A percentile compares a stretch with the other conserved stretches of the same genome.
Conservation (phyloP, 106 monocot species). For the Dactylorhiza incarnata region DNA sequence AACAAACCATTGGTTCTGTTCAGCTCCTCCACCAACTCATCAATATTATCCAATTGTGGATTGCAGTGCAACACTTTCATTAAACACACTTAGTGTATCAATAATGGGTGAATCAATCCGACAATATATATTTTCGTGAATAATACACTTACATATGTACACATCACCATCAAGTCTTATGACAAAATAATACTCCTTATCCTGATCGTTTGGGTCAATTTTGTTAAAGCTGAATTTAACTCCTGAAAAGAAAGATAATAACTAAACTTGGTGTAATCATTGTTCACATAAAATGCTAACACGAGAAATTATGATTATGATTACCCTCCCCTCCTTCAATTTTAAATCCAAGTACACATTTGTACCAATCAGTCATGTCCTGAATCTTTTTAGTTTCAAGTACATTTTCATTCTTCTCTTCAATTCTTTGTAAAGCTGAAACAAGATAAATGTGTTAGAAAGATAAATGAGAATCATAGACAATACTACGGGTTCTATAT, state of each 20-base stretch:
- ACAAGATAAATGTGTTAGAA: not conserved
- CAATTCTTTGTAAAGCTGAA: constrained; percentile 32
- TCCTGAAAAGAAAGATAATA: constrained; percentile 17
- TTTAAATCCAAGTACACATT: constrained; percentile 54
- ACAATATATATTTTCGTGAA: not conserved
- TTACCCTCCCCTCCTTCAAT: constrained; percentile 66
- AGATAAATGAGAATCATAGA: not conserved
- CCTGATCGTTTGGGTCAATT: constrained; percentile 33
- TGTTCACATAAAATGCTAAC: not conserved
- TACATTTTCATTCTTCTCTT: constrained; percentile 29
- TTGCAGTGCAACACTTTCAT: constrained; percentile 54
- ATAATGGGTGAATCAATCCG: not conserved
- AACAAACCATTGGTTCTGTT: constrained; percentile 69
- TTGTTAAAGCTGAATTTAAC: constrained; percentile 66
- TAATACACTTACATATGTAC: constrained; percentile 44
- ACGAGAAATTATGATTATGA: not conserved
- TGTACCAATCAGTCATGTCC: constrained; percentile 52
- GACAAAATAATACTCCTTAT: constrained; percentile 58
- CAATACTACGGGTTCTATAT: not conserved
- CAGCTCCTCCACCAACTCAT: constrained; percentile 44
- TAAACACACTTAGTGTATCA: not conserved
- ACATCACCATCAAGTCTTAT: constrained; percentile 41
- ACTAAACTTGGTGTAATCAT: not conserved
- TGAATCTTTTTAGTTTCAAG: constrained; percentile 26
- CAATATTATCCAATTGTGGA: constrained; percentile 34